Percentiles rank a stretch among this genome's conserved stretches.
Evolutionary conservation across 2,329 filamentous ascomycete species (phyloP).

Genomic region (Ampelomyces quisqualis): DNA sequence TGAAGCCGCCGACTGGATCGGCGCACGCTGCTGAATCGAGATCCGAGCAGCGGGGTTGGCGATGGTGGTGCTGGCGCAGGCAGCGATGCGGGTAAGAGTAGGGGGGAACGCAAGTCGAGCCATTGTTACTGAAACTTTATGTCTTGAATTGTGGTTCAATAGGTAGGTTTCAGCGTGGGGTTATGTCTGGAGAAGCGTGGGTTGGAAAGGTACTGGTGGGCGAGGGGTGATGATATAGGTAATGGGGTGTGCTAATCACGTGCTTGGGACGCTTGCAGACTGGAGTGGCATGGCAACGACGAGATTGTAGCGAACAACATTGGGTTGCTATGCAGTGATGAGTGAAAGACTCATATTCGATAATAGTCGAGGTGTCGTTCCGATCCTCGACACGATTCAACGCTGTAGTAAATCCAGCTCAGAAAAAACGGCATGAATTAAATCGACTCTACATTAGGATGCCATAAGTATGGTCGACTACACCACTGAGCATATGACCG

Average conservation of each 20-base stretch:
- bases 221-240: neutral
- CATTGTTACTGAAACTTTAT: conserved; percentile 3
- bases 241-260: neutral
- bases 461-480: too few species aligned
- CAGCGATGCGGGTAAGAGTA: neutral
- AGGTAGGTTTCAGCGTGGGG: neutral
- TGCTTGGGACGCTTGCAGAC: neutral
- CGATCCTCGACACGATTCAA: too few species aligned
- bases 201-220: neutral
- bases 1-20: conserved; percentile 6
- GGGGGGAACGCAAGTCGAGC: conserved; percentile 2
- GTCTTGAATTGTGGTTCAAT: neutral
- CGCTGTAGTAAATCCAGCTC: too few species aligned
- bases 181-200: neutral
- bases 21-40: conserved; percentile 1
- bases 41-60: conserved; percentile 1
- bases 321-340: too few species aligned
- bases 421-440: too few species aligned
- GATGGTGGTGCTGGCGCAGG: neutral
- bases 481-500: too few species aligned
- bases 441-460: too few species aligned
- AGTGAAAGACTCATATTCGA: too few species aligned
- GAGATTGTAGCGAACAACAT: too few species aligned
- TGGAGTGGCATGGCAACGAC: neutral
- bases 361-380: too few species aligned